These are phyloP conservation scores for Botrytis byssoidea DNA, from an alignment of 2,329 filamentous ascomycete genomes.

Conservation along the genomic window DNA sequence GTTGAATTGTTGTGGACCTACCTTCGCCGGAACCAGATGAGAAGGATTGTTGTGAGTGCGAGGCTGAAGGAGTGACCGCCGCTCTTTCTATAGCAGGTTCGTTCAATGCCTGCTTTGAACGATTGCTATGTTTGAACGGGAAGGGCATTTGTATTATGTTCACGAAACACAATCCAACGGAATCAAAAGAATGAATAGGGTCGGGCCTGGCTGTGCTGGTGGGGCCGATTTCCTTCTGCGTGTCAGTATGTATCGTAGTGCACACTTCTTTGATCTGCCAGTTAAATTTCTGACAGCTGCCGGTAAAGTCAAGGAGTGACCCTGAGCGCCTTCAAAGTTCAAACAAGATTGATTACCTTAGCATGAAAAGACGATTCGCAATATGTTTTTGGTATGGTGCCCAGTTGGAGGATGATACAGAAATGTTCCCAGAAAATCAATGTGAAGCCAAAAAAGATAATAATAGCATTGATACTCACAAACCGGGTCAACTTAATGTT, in stretches of 20 bases:
- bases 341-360: constrained; percentile 18
- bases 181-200: constrained; percentile 17
- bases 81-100: constrained; percentile 27
- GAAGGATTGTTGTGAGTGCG: constrained; percentile 21
- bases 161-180: constrained; percentile 13
- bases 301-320: constrained; percentile 13
- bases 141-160: constrained; percentile 37
- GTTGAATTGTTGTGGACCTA: constrained; percentile 26
- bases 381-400: constrained; percentile 11
- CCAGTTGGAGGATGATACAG: constrained; percentile 7
- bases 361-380: neutral
- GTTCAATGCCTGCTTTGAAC: constrained; percentile 39
- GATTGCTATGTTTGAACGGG: constrained; percentile 38
- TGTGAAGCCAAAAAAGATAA: constrained; percentile 16
- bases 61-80: constrained; percentile 23
- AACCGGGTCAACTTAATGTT: constrained; percentile 14
- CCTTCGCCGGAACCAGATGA: constrained; percentile 24
- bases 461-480: constrained; percentile 21
- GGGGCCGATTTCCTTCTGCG: constrained; percentile 16
- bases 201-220: constrained; percentile 23
- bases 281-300: constrained; percentile 15
- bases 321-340: constrained; percentile 11
- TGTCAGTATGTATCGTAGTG: constrained; percentile 1
- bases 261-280: constrained; percentile 12
- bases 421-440: neutral